phyloP scores from a whole-genome alignment of 2,329 filamentous ascomycete genomes.

The Zasmidium citrigriseum region DNA sequence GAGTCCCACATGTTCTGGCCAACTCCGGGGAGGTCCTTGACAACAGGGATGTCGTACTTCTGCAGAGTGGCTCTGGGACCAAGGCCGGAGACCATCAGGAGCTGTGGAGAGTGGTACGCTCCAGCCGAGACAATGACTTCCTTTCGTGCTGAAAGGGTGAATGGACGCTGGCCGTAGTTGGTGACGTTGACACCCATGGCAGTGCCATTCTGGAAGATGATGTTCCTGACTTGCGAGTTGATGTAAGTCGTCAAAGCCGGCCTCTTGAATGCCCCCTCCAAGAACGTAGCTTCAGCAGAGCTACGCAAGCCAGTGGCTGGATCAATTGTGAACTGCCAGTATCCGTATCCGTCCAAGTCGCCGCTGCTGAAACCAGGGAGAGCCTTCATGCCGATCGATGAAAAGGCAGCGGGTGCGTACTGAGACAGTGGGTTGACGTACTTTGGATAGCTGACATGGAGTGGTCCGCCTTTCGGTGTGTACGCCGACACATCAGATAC shows the following conservation, averaged over 20 bases:
- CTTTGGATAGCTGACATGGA: constrained; percentile 37
- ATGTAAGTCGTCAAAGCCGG: constrained; percentile 33
- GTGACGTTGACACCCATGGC: constrained; percentile 29
- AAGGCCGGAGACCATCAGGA: constrained; percentile 35
- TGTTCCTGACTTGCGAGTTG: constrained; percentile 34
- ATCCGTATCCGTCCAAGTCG: constrained; percentile 22
- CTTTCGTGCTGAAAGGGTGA: constrained; percentile 31
- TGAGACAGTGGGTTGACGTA: constrained; percentile 30
- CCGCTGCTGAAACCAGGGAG: constrained; percentile 32
- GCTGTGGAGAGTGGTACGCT: constrained; percentile 33
- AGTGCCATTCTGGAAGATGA: constrained; percentile 34
- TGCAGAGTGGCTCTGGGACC: constrained; percentile 41
- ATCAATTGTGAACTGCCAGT: constrained; percentile 34
- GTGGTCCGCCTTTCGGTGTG: constrained; percentile 29
- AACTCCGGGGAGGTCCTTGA: constrained; percentile 52
- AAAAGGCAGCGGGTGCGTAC: constrained; percentile 30
- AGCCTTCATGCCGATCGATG: constrained; percentile 28
- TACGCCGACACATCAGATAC: constrained; percentile 10
- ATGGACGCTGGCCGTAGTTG: constrained; percentile 26
- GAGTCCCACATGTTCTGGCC: constrained; percentile 54
- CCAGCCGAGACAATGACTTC: constrained; percentile 37
- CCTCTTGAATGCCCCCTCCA: constrained; percentile 22
- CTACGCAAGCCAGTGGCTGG: constrained; percentile 27
- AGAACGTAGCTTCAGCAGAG: constrained; percentile 30
- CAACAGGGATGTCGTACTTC: constrained; percentile 44